Conservation (phyloP, 2,329 filamentous ascomycete genomes). For the Pseudocercospora fijiensis region DNA sequence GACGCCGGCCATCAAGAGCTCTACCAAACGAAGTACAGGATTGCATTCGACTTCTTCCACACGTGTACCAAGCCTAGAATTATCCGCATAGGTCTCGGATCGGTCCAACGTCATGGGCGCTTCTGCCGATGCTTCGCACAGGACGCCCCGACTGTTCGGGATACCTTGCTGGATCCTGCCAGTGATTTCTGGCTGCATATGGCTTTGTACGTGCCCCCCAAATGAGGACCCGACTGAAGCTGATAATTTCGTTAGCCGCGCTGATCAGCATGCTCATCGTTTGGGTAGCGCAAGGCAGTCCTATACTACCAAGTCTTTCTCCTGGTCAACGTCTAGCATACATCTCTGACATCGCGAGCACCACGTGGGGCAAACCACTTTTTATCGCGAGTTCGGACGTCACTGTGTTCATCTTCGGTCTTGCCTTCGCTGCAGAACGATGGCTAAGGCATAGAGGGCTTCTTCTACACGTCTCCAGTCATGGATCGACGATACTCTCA, state of each 20-base stretch:
- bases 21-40: neutral
- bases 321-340: neutral
- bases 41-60: neutral
- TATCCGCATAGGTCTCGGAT: neutral
- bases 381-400: neutral
- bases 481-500: neutral
- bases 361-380: constrained; percentile 5
- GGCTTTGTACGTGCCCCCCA: neutral
- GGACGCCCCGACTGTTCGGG: neutral
- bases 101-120: neutral
- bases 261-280: neutral
- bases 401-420: neutral
- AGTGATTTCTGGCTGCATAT: neutral
- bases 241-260: neutral
- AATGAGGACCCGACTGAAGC: neutral
- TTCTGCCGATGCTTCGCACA: neutral
- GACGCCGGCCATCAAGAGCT: neutral
- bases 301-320: neutral
- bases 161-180: constrained; percentile 7
- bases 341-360: constrained; percentile 3
- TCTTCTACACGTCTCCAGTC: constrained; percentile 1
- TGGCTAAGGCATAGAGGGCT: constrained; percentile 1
- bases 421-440: constrained; percentile 7
- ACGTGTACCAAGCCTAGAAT: neutral
- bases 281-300: constrained; percentile 2